These are phyloP conservation scores for button mushroom (Agaricus bisporus) DNA, from an alignment of 768 basidiomycete genomes.

Conservation along the genomic window DNA sequence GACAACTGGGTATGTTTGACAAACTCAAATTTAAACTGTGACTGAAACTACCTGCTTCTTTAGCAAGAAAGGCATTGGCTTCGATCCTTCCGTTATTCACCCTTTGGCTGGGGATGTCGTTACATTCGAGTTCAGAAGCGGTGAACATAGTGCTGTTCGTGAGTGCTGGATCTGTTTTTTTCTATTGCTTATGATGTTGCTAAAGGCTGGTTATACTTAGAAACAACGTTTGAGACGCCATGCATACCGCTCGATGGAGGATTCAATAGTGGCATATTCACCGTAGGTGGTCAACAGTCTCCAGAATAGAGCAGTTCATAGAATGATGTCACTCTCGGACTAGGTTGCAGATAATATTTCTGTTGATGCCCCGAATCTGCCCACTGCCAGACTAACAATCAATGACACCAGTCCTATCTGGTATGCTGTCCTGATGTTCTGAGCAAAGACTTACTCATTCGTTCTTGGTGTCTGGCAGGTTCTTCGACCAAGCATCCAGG, in stretches of 20 bases:
- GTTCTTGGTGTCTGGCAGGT: slow-evolving; percentile 17
- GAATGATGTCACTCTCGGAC: not conserved
- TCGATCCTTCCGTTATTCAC: slow-evolving; percentile 34
- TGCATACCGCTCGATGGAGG: slow-evolving; percentile 26
- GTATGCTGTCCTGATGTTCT: slow-evolving; percentile 13
- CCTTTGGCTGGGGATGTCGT: slow-evolving; percentile 29
- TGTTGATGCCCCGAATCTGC: slow-evolving; percentile 30
- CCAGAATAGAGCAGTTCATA: not conserved
- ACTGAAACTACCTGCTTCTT: too few species aligned
- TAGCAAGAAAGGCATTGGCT: slow-evolving; percentile 35
- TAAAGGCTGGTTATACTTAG: slow-evolving; percentile 13
- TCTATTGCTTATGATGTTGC: not conserved
- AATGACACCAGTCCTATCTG: slow-evolving; percentile 30
- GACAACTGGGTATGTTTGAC: slow-evolving; percentile 26
- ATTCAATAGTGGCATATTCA: slow-evolving; percentile 28
- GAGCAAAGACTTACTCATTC: not conserved
- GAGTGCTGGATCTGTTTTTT: slow-evolving; percentile 13
- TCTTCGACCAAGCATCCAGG: slow-evolving; percentile 35
- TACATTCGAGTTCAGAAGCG: slow-evolving; percentile 32
- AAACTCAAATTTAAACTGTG: not conserved
- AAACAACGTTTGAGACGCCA: slow-evolving; percentile 31
- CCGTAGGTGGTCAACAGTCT: slow-evolving; percentile 17
- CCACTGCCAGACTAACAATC: slow-evolving; percentile 23
- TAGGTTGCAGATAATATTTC: slow-evolving; percentile 11
- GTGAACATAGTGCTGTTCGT: slow-evolving; percentile 34